Conservation (phyloP, 495 filamentous ascomycete species). For the Penicillium nucicola region DNA sequence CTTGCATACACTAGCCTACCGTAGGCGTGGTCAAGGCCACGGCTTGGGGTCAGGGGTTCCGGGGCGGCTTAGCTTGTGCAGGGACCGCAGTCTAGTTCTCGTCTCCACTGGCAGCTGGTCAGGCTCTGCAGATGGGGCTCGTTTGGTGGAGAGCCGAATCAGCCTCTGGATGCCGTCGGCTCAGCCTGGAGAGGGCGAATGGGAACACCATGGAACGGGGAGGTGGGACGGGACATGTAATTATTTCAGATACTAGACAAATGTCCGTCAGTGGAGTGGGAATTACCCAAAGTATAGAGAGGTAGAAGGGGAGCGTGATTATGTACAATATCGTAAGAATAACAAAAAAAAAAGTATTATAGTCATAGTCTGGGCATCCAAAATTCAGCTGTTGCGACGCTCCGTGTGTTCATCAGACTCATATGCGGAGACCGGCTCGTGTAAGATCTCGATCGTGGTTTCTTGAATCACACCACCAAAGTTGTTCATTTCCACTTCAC, state of each 20-base stretch:
- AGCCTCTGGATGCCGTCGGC: too few relatives aligned
- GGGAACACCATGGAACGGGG: too few relatives aligned
- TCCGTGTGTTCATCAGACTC: conserved; percentile 7
- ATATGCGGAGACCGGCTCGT: conserved; percentile 27
- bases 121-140: background rate
- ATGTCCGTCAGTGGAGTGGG: background rate
- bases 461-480: conserved; percentile 41
- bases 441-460: conserved; percentile 41
- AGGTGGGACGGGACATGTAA: too few relatives aligned
- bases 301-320: background rate
- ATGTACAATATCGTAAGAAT: background rate
- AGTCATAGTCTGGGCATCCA: background rate
- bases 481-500: conserved; percentile 29
- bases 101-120: background rate
- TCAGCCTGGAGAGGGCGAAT: too few relatives aligned
- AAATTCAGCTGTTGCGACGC: background rate
- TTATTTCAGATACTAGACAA: background rate
- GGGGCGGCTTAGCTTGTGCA: background rate
- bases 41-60: background rate
- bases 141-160: background rate
- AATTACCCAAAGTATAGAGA: background rate
- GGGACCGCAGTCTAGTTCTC: too few relatives aligned
- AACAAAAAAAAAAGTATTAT: background rate
- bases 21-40: background rate
- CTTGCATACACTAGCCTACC: background rate